Conservation (phyloP, 352 stramenopile species). For the Pythium guiyangense region DNA sequence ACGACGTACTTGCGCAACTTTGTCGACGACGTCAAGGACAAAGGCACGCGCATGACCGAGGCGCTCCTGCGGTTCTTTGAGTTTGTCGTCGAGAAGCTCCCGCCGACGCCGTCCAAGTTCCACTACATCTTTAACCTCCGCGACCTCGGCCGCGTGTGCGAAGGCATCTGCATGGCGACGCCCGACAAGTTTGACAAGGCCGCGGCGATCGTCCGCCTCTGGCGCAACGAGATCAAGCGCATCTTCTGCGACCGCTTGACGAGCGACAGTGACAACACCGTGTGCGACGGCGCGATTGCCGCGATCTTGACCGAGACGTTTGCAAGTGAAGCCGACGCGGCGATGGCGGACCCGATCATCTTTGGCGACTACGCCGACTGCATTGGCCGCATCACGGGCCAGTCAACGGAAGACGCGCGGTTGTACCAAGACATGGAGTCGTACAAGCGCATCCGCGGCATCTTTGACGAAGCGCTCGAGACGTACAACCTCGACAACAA, state of each 20-base stretch:
- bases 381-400: slow-evolving; percentile 61
- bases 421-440: slow-evolving; percentile 93
- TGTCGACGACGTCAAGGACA: slow-evolving; percentile 73
- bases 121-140: slow-evolving; percentile 98
- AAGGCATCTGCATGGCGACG: slow-evolving; percentile 93
- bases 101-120: slow-evolving; percentile 93
- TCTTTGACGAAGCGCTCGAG: slow-evolving; percentile 93
- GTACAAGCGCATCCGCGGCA: slow-evolving; percentile 85
- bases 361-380: slow-evolving; percentile 93
- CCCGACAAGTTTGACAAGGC: slow-evolving; percentile 81
- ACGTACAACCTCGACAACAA: slow-evolving; percentile 95
- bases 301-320: slow-evolving; percentile 76
- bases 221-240: slow-evolving; percentile 91
- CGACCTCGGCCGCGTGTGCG: slow-evolving; percentile 91
- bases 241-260: slow-evolving; percentile 94
- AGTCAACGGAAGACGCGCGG: slow-evolving; percentile 72
- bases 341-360: slow-evolving; percentile 78
- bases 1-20: slow-evolving; percentile 89
- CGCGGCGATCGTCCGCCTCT: slow-evolving; percentile 83
- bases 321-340: slow-evolving; percentile 50
- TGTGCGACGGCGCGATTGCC: slow-evolving; percentile 79
- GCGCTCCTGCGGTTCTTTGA: slow-evolving; percentile 88
- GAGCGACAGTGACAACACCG: slow-evolving; percentile 70
- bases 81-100: slow-evolving; percentile 88
- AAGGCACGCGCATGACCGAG: slow-evolving; percentile 80